These are phyloP conservation scores for Cryoendolithus antarcticus DNA, from an alignment of 2,329 filamentous ascomycete genomes.

Conservation along the genomic window DNA sequence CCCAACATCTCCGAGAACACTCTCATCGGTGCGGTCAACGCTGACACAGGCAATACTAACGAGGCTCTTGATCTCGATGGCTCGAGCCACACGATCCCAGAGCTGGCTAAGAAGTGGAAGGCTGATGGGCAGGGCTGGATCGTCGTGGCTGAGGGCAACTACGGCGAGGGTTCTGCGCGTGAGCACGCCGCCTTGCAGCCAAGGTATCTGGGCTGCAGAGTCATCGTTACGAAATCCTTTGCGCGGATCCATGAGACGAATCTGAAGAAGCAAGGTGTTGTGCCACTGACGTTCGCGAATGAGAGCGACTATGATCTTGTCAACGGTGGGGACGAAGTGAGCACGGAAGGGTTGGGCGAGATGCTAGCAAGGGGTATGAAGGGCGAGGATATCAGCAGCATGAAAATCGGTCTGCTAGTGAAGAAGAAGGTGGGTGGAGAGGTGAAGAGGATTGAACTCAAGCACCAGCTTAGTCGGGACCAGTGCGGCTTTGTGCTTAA, in stretches of 20 bases:
- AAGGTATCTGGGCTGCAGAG: conserved; percentile 72
- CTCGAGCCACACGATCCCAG: conserved; percentile 58
- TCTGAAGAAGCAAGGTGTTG: conserved; percentile 92
- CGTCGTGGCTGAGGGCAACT: conserved; percentile 95
- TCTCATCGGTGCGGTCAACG: conserved; percentile 86
- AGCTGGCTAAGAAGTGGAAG: conserved; percentile 77
- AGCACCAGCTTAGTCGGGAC: conserved; percentile 77
- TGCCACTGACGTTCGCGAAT: conserved; percentile 81
- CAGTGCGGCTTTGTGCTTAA: conserved; percentile 88
- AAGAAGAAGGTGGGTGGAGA: conserved; percentile 44
- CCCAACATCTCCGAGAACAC: conserved; percentile 98
- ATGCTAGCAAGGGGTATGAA: conserved; percentile 67
- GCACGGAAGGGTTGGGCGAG: conserved; percentile 71
- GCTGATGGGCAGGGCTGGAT: conserved; percentile 66
- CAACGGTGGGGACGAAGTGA: conserved; percentile 68
- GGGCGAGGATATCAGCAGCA: conserved; percentile 39
- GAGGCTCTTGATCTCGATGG: conserved; percentile 79
- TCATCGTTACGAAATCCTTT: conserved; percentile 78
- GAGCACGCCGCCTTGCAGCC: conserved; percentile 87
- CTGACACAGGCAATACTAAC: conserved; percentile 85
- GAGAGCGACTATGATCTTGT: conserved; percentile 81
- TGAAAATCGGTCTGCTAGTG: conserved; percentile 48
- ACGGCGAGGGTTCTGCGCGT: conserved; percentile 78
- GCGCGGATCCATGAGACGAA: conserved; percentile 93
- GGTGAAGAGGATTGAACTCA: conserved; percentile 55